A percentile compares a stretch with the other conserved stretches of the same genome.
These are phyloP conservation scores for Quercus engelmannii DNA, from an alignment of 306 rosid genomes.

Conservation along the genomic window DNA sequence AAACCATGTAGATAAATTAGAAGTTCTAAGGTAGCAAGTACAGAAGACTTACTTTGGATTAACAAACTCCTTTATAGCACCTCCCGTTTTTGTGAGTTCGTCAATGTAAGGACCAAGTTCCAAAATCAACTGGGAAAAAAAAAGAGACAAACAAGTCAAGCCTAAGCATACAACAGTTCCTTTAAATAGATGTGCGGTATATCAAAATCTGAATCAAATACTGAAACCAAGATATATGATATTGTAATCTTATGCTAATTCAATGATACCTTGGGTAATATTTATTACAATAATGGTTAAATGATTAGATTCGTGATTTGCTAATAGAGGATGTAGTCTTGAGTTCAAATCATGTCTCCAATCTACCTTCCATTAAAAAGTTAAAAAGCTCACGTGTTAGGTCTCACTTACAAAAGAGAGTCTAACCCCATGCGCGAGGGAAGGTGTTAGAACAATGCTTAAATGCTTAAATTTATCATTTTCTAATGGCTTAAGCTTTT, in stretches of 20 bases:
- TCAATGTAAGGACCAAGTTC: slow-evolving; percentile 88
- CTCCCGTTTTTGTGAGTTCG: slow-evolving; percentile 83
- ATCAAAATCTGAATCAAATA: neutral
- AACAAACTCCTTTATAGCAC: slow-evolving; percentile 88
- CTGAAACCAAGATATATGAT: neutral
- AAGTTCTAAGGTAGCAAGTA: neutral
- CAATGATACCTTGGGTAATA: neutral
- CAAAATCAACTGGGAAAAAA: slow-evolving; percentile 69
- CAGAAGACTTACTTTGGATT: slow-evolving; percentile 82
- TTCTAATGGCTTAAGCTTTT: too few species aligned
- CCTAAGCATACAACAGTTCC: slow-evolving; percentile 19
- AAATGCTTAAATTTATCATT: too few species aligned
- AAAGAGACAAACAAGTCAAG: slow-evolving; percentile 11
- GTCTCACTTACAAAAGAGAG: too few species aligned
- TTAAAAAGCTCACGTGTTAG: too few species aligned
- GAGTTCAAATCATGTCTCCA: too few species aligned
- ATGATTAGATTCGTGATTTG: too few species aligned
- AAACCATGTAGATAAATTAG: too few species aligned
- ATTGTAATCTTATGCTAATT: neutral
- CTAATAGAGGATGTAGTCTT: too few species aligned
- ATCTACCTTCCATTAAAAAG: too few species aligned
- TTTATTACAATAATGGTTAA: too few species aligned
- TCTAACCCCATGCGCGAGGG: too few species aligned
- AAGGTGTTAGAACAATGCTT: too few species aligned
- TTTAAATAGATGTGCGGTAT: slow-evolving; percentile 2